Base-by-base conservation (phyloP, 768 basidiomycete species). In the Boletus barrowsii region DNA sequence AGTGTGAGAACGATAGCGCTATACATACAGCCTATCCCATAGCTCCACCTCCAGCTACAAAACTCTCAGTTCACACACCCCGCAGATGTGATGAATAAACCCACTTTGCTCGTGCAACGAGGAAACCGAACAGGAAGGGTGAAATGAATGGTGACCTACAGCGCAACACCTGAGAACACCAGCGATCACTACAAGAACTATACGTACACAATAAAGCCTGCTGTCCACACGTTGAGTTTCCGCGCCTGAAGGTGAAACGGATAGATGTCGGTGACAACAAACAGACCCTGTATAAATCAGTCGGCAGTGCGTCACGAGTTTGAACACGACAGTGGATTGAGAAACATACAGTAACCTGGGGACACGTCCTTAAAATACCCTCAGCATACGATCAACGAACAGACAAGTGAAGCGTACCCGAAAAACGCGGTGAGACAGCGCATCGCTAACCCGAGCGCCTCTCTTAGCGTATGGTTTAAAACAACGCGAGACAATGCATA, bases 181-280 rank as follows among this genome's bases (percentile, higher is more conserved):
- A 58, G 63, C 1, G 66, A 52, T 61, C 62, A 68, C 3, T 67
- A 69, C 3, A 18, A 17, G 11, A 72, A 73, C 24, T 72, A 29
- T 9, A 83, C 10, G 81, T 83, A 14, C 69, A 69, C 58, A 47
- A 83, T 70, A 63, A 80, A 80, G 1, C 80, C 81, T 54, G 77
- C 71, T 1, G 81, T 80, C 82, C 80, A 82, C 24, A 79, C 49
- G 51, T 79, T 80, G 24, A 80, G 68, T 68, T 78, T 80, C 24
- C 76, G 70, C 4, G 79, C 79, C 53, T 81, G 80, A 13, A 79
- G 69, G 52, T 82, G 80, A 66, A 82, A 82, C 4, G 80, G 80
- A 60, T 72, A 82, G 39, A 82, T 70, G 52, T 81, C 80, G 29
- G 75, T 76, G 56, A 81, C 72, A 35, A 78, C 64, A 55, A 73